Percentiles rank a stretch among this genome's conserved stretches.
Evolutionary conservation across 208 protist genomes (phyloP).

Genomic region (Acanthamoeba castellanii): DNA sequence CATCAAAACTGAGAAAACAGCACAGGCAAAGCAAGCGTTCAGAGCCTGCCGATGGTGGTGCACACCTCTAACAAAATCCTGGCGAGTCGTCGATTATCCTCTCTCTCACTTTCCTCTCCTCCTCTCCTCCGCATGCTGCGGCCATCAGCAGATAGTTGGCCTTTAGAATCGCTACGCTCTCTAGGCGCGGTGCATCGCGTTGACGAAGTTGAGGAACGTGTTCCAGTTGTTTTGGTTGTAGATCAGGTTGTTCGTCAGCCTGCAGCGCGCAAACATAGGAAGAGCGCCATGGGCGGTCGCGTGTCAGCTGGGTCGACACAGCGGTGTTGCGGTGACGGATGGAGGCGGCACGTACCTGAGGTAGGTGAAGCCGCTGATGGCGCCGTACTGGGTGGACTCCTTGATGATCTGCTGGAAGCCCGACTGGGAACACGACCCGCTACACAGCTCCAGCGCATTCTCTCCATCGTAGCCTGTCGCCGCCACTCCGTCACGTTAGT

Average conservation of each 20-base stretch:
- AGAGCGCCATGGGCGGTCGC: background rate
- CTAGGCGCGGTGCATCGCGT: background rate
- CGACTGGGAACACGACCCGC: background rate
- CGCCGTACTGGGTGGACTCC: slow-evolving; percentile 26
- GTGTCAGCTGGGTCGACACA: too few species aligned
- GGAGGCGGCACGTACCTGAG: background rate
- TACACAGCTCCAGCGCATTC: slow-evolving; percentile 74
- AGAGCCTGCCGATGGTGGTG: too few species aligned
- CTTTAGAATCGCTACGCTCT: background rate
- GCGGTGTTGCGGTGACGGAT: too few species aligned
- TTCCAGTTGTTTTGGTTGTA: slow-evolving; percentile 47
- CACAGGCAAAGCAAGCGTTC: too few species aligned
- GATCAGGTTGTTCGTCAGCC: background rate
- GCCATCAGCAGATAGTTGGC: too few species aligned
- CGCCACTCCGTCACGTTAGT: background rate
- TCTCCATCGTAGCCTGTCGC: slow-evolving; percentile 75
- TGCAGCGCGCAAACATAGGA: background rate
- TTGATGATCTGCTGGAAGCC: slow-evolving; percentile 64
- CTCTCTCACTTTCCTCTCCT: too few species aligned
- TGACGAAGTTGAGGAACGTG: slow-evolving; percentile 7
- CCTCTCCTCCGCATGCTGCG: too few species aligned
- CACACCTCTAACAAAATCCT: too few species aligned
- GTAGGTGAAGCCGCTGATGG: slow-evolving; percentile 64
- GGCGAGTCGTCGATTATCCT: too few species aligned
- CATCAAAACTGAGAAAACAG: too few species aligned